phyloP scores from a whole-genome alignment of 2,329 filamentous ascomycete species.

The Fusarium hainanense region DNA sequence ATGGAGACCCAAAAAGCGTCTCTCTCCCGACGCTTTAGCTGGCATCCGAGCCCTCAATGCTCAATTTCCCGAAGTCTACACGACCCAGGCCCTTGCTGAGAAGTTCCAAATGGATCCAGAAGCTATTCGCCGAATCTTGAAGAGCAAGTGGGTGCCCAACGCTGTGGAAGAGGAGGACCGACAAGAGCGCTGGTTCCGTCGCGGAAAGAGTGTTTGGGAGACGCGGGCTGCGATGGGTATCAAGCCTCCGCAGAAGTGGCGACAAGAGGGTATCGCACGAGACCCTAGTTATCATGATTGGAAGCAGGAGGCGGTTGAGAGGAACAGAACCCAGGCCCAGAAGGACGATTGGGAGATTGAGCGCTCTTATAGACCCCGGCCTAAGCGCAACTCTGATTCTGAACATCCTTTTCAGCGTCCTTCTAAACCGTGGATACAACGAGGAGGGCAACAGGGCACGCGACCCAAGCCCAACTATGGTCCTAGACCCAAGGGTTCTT shows the following conservation, averaged over 20 bases:
- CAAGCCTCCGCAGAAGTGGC: constrained; percentile 71
- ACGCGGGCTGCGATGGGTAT: constrained; percentile 68
- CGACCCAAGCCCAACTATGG: not conserved
- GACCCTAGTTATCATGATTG: constrained; percentile 57
- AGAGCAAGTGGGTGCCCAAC: constrained; percentile 76
- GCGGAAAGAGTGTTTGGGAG: constrained; percentile 70
- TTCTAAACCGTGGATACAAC: not conserved
- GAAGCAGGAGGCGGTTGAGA: constrained; percentile 44
- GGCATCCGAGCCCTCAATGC: constrained; percentile 86
- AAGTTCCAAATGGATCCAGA: constrained; percentile 91
- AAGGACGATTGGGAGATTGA: constrained; percentile 41
- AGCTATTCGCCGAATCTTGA: constrained; percentile 86
- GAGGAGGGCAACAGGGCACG: not conserved
- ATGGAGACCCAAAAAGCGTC: constrained; percentile 85
- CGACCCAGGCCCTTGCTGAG: constrained; percentile 75
- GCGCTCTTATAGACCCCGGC: constrained; percentile 3
- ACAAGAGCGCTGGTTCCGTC: constrained; percentile 69
- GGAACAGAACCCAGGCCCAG: constrained; percentile 49
- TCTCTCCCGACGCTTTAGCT: constrained; percentile 92
- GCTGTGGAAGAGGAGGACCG: constrained; percentile 68
- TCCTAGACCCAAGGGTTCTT: not conserved
- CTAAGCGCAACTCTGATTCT: not conserved
- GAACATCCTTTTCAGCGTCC: not conserved
- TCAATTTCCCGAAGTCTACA: constrained; percentile 81
- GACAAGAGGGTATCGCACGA: constrained; percentile 62